Evolutionary conservation across 2,329 filamentous ascomycete species (phyloP).

Genomic region (Stagonosporopsis cucurbitacearum): DNA sequence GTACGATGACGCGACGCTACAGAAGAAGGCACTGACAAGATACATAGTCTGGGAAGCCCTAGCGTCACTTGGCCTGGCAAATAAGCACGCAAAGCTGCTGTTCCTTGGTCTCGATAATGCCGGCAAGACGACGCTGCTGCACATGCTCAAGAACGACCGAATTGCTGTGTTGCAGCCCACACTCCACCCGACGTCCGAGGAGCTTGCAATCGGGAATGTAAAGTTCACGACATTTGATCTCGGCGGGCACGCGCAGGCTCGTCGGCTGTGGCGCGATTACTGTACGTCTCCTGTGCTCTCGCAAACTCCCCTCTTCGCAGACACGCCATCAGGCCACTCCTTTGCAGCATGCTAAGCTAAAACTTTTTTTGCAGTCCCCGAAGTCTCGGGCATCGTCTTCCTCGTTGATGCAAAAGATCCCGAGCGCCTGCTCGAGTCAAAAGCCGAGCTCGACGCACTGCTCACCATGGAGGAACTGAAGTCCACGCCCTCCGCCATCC

Average conservation of each 20-base stretch:
- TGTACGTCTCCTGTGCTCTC: constrained; percentile 23
- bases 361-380: constrained; percentile 35
- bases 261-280: constrained; percentile 51
- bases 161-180: constrained; percentile 74
- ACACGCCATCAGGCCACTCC: neutral
- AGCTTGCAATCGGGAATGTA: constrained; percentile 61
- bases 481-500: constrained; percentile 94
- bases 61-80: constrained; percentile 83
- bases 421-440: constrained; percentile 91
- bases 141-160: constrained; percentile 91
- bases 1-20: neutral
- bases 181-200: constrained; percentile 68
- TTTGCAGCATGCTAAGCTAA: constrained; percentile 8
- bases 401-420: constrained; percentile 97
- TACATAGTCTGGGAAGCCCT: constrained; percentile 82
- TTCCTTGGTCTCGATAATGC: constrained; percentile 94
- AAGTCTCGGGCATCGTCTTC: constrained; percentile 81
- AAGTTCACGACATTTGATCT: constrained; percentile 92
- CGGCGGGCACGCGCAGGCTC: constrained; percentile 49
- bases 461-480: constrained; percentile 95
- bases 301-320: neutral
- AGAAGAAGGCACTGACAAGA: neutral
- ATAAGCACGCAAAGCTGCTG: constrained; percentile 77
- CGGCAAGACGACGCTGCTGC: constrained; percentile 93
- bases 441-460: constrained; percentile 92